Base-by-base conservation (phyloP, 1,284 basidiomycete species). In the Ceratobasidium sp. region DNA sequence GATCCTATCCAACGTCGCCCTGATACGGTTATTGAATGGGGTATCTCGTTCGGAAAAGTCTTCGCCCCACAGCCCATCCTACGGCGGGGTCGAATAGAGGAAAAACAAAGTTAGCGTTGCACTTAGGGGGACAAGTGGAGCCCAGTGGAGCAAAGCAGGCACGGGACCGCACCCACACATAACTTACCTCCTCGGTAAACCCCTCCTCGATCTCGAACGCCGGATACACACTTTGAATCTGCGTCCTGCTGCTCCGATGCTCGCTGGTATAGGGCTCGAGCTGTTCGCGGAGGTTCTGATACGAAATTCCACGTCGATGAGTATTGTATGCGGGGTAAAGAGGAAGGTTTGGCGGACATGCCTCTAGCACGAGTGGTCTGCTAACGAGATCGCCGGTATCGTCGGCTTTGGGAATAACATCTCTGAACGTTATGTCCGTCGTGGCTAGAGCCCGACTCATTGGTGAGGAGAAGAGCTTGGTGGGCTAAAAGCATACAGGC, bases 261-360 rank as follows among this genome's bases (percentile, higher is more conserved):
- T 95, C 94, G 82, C 93, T 94, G 0, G 92, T 93, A 81, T 94
- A 92, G 0, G 89, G 87, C 0, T 93, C 93, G 71, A 90, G 89
- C 77, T 88, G 86, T 84, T 95, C 93, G 20, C 93, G 89, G 46
- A 89, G 87, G 79, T 91, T 87, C 92, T 93, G 75, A 40, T 52
- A 26, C 44, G 33, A n/a, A 64, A 28, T n/a, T 28, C 50, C 33
- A 77, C 12, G n/a, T n/a, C 33, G 33, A 28, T 62, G 40, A 62
- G 61, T 62, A 42, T 40, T 62, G 61, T 40, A 40, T 23, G 38
- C 26, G 40, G 15, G 40, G 26, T 17, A 40, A 42, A 28, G 62
- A 42, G 15, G 48, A 61, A 13, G 23, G 3, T 52, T 1, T 23
- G 79, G 79, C n/a, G n/a, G 62, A 81, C 83, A 62, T 80, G 91